Base-by-base conservation (phyloP, 176 grass and related monocot genomes). In the Lolium perenne region DNA sequence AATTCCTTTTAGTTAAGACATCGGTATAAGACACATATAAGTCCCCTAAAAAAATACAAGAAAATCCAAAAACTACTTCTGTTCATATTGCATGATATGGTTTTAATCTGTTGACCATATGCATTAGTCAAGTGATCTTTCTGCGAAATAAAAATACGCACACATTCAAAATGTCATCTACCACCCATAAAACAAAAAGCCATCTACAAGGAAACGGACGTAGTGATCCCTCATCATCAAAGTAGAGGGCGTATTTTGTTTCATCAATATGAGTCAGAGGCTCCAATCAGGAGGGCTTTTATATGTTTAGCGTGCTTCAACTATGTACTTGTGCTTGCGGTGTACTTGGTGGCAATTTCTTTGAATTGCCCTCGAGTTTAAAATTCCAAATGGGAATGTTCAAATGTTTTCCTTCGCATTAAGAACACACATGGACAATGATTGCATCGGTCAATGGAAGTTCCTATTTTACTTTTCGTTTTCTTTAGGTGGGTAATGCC, bases 321-420 rank as follows among this genome's bases (percentile, higher is more conserved):
- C 1, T 60, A 41, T 25, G 9, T 54, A 15, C 78, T 35, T 15
- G 0, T 17, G 46, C 16, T 49, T 38, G 77, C 32, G 60, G 38
- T 77, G 76, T 80, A 47, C 76, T 55, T 89, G 8, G 85, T 49
- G 77, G 47, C n/a, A 76, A 50, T 41, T 51, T 7, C 7, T 8
- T 29, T 69, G 73, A 60, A 38, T 74, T 74, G 35, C 35, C 80
- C 17, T 57, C 8, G 2, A 43, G 50, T 63, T 15, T 48, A 20
- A 68, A 68, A 43, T 29, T 50, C 25, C 5, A 41, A 62, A 16
- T 12, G 8, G 26, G 46, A 51, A 20, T 80, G 49, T 73, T 47
- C 61, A 78, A 53, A 21, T 18, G 16, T 3, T 20, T 32, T 10
- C 2, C n/a, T 46, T 57, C 46, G 2, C 0, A 11, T 81, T 8